Percentiles rank a stretch among this genome's conserved stretches.
phyloP scores from a whole-genome alignment of 768 basidiomycete genomes.

The button mushroom (Agaricus bisporus) region DNA sequence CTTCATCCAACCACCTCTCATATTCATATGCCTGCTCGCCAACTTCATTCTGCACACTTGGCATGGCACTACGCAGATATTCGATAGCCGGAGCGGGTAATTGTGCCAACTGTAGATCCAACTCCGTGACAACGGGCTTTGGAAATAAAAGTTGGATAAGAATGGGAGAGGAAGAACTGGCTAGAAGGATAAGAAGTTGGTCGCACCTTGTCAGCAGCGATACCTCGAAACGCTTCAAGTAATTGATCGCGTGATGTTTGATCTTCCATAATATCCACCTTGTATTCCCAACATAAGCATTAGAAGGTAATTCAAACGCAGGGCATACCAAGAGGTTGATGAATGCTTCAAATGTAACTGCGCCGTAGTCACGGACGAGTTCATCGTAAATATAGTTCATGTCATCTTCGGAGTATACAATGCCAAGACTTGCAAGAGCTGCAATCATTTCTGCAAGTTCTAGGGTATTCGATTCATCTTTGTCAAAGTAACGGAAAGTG shows the following conservation, averaged over 20 bases:
- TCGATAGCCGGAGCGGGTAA: constrained; percentile 71
- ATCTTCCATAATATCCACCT: constrained; percentile 97
- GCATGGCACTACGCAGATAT: constrained; percentile 82
- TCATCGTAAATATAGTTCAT: constrained; percentile 80
- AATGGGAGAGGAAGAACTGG: not conserved
- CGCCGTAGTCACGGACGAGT: constrained; percentile 74
- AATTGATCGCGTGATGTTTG: constrained; percentile 91
- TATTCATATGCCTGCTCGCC: constrained; percentile 76
- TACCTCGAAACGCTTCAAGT: constrained; percentile 87
- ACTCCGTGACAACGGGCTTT: constrained; percentile 92
- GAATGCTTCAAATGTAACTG: constrained; percentile 90
- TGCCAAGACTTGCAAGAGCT: constrained; percentile 89
- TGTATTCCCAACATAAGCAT: not conserved
- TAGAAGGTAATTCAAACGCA: not conserved
- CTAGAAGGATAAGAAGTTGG: not conserved
- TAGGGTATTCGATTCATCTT: constrained; percentile 86
- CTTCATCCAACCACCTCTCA: constrained; percentile 74
- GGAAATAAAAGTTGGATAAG: constrained; percentile 13
- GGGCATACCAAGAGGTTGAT: constrained; percentile 78
- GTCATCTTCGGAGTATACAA: constrained; percentile 91
- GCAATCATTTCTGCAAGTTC: constrained; percentile 84
- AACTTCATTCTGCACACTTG: constrained; percentile 40
- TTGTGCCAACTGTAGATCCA: constrained; percentile 82
- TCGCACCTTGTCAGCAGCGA: constrained; percentile 82
- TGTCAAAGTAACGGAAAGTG: constrained; percentile 97